Percentiles rank a stretch among this genome's conserved stretches.
These are phyloP conservation scores for Vaccinium corymbosum DNA, from an alignment of 148 eudicot species.

Conservation along the genomic window DNA sequence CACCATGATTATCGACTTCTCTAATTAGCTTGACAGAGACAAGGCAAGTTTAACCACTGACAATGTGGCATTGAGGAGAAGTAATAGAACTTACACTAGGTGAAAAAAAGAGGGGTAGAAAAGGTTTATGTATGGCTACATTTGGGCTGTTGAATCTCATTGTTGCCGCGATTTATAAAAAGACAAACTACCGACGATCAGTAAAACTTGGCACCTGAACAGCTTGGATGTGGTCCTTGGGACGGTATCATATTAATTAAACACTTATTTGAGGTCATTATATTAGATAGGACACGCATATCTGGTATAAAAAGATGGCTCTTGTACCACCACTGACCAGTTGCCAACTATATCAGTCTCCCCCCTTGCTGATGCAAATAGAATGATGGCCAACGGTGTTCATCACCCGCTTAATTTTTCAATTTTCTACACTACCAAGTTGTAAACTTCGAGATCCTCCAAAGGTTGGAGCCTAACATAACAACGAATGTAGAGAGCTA, in stretches of 20 bases:
- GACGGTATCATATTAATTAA: not conserved
- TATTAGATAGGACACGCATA: not conserved
- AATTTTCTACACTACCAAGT: not conserved
- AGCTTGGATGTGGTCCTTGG: not conserved
- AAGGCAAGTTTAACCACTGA: not conserved
- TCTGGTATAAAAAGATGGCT: not conserved
- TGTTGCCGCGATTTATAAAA: not conserved
- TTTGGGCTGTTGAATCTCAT: not conserved
- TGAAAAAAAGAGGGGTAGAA: not conserved
- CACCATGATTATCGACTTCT: not conserved
- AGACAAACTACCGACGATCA: not conserved
- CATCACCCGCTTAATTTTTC: not conserved
- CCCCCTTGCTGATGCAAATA: not conserved
- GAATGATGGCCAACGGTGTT: not conserved
- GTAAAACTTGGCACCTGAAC: not conserved
- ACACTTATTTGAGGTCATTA: not conserved
- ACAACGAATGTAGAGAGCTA: constrained; percentile 1
- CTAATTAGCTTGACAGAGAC: not conserved
- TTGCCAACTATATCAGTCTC: constrained; percentile 2
- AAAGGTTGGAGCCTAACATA: not conserved
- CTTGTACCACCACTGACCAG: not conserved
- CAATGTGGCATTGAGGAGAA: not conserved
- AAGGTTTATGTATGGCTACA: not conserved
- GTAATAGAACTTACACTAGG: not conserved
- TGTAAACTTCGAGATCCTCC: not conserved